Percentiles rank a stretch among this genome's conserved stretches.
Conservation (phyloP, 2,329 filamentous ascomycete genomes). For the Penicillium brevicompactum region DNA sequence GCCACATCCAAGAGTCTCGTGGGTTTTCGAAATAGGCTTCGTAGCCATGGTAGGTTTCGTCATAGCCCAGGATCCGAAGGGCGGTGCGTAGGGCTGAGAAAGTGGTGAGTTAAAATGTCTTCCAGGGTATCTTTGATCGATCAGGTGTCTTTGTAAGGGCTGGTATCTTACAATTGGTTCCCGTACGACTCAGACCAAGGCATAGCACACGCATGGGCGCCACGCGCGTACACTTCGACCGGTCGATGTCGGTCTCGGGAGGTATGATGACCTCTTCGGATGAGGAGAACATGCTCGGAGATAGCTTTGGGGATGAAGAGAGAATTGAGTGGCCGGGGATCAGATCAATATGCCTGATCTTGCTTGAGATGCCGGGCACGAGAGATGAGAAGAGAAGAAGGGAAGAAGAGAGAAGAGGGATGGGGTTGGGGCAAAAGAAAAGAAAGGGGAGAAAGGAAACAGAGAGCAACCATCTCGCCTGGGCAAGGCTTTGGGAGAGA, state of each 20-base stretch:
- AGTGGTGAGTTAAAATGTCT: neutral
- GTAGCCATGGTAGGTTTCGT: slow-evolving; percentile 64
- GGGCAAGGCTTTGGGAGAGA: no score
- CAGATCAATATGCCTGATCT: no score
- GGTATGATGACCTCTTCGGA: neutral
- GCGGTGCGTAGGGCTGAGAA: slow-evolving; percentile 54
- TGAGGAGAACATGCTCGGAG: neutral
- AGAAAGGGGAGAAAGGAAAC: no score
- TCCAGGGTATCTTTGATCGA: no score
- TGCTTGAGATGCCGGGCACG: no score
- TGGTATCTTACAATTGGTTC: slow-evolving; percentile 60
- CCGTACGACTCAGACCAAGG: slow-evolving; percentile 66
- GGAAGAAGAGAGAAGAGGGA: no score
- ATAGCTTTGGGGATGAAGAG: neutral
- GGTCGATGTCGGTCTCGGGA: neutral
- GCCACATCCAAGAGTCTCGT: slow-evolving; percentile 57
- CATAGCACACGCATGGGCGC: neutral
- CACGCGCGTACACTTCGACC: neutral
- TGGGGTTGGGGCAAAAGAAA: no score
- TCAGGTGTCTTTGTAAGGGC: no score
- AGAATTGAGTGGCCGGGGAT: no score
- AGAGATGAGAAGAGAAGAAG: no score
- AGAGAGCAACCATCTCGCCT: no score
- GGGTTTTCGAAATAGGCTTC: slow-evolving; percentile 65
- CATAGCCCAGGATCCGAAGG: slow-evolving; percentile 53